Evolutionary conservation across 768 basidiomycete genomes (phyloP).

Genomic region (Leccinellum rugosiceps): DNA sequence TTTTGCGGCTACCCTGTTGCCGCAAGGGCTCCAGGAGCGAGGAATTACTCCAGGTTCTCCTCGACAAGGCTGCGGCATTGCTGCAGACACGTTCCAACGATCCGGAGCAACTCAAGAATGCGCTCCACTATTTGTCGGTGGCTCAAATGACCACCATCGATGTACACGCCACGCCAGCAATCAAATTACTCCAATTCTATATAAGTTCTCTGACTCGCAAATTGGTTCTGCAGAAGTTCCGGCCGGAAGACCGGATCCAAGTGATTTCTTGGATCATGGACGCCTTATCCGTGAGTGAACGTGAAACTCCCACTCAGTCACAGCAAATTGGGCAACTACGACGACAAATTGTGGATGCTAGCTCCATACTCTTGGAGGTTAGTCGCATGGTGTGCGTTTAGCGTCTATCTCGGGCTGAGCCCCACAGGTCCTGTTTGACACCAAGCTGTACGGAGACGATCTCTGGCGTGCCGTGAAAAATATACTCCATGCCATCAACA

Average conservation of each 20-base stretch:
- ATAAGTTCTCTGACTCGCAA: slow-evolving; percentile 42
- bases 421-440: slow-evolving; percentile 18
- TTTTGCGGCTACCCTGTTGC: slow-evolving; percentile 50
- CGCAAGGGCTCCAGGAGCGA: slow-evolving; percentile 33
- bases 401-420: slow-evolving; percentile 4
- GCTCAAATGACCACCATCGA: slow-evolving; percentile 42
- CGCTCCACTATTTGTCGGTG: slow-evolving; percentile 46
- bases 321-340: slow-evolving; percentile 36
- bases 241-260: slow-evolving; percentile 40
- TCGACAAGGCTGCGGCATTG: slow-evolving; percentile 34
- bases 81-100: slow-evolving; percentile 33
- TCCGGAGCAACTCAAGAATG: slow-evolving; percentile 31
- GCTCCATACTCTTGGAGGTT: slow-evolving; percentile 44
- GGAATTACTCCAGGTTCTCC: slow-evolving; percentile 39
- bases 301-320: slow-evolving; percentile 20
- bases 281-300: slow-evolving; percentile 39
- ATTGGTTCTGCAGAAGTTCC: slow-evolving; percentile 44
- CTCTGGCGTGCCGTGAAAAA: slow-evolving; percentile 25
- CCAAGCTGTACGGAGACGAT: slow-evolving; percentile 21
- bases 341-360: slow-evolving; percentile 50
- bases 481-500: slow-evolving; percentile 21
- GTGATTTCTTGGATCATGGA: slow-evolving; percentile 48
- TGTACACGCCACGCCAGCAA: slow-evolving; percentile 39
- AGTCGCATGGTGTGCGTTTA: slow-evolving; percentile 19
- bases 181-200: slow-evolving; percentile 53